Evolutionary conservation across 306 rosid genomes (phyloP), one percentile per base, ranked within the genome.

Genomic region (Rubus parviflorus): DNA sequence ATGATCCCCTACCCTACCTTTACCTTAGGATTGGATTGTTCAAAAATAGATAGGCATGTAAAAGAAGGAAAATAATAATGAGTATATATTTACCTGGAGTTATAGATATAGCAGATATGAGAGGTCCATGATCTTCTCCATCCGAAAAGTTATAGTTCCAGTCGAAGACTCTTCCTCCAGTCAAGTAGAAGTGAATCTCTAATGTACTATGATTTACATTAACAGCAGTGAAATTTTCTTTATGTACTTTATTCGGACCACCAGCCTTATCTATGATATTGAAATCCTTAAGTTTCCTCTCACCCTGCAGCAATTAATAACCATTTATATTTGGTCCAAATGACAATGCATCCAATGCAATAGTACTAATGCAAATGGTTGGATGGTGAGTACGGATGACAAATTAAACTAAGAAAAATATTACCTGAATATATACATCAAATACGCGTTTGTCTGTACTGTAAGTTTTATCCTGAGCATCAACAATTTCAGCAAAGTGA

Each of bases 401-500:
- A 45, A 30, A 30, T 30, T 30, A 45, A 45, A 45, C 48, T 45
- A 45, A 46, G 3, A 46, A 46, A 46, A 2, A 11, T 14, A 10
- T 46, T 46, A 46, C 37, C n/a, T 63, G 68, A 63, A 63, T 23
- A 51, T 37, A 5, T 23, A 30, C 42, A 63, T 63, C 38, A 10
- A 23, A 13, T 37, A 4, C 2, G 35, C 19, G 38, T 16, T 30
- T 46, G 12, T 10, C 13, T 0, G 15, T 11, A 10, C 1, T 0
- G 11, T 8, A 46, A 11, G 10, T 14, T 9, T 0, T 0, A 46
- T 46, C 15, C 49, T 11, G 35, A 30, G 30, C 0, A 63, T 46
- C 49, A 46, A 2, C n/a, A 63, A 80, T 80, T 43, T 80, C 83
- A 65, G 79, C 78, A 65, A 80, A 80, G 41, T 80, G 78, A 47